Conservation (phyloP, 352 stramenopile species). For the Phytopythium helicoides region DNA sequence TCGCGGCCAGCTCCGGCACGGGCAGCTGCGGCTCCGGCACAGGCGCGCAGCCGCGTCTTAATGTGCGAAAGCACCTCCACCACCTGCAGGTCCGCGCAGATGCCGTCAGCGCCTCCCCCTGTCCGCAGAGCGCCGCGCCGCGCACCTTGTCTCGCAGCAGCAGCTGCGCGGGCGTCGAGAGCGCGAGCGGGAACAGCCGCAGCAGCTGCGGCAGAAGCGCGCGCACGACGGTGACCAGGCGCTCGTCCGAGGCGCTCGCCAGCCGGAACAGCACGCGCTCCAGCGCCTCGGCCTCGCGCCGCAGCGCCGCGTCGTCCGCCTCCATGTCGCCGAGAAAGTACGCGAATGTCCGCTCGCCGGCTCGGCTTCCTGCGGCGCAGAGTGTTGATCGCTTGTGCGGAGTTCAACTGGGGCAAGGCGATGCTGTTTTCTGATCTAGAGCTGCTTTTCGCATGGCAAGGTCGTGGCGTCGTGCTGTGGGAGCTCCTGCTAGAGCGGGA, state of each 20-base stretch:
- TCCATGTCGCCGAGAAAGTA: slow-evolving; percentile 4
- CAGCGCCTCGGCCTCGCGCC: slow-evolving; percentile 62
- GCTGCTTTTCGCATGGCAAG: no score
- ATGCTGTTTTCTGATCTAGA: no score
- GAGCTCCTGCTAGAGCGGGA: no score
- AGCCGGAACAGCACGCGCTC: slow-evolving; percentile 80
- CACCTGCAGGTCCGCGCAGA: slow-evolving; percentile 39
- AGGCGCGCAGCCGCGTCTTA: slow-evolving; percentile 67
- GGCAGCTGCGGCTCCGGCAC: slow-evolving; percentile 44
- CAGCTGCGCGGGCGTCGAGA: slow-evolving; percentile 29
- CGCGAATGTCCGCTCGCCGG: not conserved
- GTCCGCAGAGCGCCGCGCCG: not conserved
- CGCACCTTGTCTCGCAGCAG: slow-evolving; percentile 71
- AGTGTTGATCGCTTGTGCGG: no score
- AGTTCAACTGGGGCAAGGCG: no score
- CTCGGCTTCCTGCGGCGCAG: no score
- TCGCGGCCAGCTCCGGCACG: slow-evolving; percentile 38
- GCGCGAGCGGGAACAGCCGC: slow-evolving; percentile 46
- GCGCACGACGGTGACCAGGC: slow-evolving; percentile 59
- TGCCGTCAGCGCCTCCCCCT: not conserved
- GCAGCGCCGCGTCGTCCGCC: slow-evolving; percentile 11
- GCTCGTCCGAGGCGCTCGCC: slow-evolving; percentile 63
- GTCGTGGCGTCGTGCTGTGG: no score
- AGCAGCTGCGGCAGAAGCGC: slow-evolving; percentile 67
- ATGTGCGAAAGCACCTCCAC: slow-evolving; percentile 71